Conservation (phyloP, 306 rosid genomes). For the Cucumis cinereus region DNA sequence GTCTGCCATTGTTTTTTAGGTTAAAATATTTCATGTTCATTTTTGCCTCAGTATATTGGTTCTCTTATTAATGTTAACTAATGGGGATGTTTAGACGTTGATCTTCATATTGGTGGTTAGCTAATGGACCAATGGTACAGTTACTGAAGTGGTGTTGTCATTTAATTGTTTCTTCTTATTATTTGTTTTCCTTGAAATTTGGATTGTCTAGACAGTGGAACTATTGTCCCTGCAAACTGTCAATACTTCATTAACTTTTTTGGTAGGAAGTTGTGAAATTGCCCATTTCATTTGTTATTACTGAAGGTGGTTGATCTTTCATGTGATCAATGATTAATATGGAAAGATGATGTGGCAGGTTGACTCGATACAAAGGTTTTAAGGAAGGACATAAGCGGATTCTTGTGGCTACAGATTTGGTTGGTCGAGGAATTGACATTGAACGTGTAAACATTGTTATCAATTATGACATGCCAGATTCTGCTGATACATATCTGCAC, state of each 20-base stretch:
- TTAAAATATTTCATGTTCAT: too few species aligned
- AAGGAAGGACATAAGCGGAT: constrained; percentile 95
- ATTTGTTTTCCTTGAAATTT: neutral
- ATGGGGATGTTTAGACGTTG: neutral
- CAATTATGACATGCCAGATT: constrained; percentile 98
- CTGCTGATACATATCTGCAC: constrained; percentile 94
- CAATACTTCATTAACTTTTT: neutral
- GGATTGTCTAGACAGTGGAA: neutral
- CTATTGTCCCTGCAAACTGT: neutral
- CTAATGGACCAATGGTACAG: neutral
- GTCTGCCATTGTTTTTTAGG: neutral
- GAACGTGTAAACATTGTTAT: constrained; percentile 96
- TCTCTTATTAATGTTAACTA: neutral
- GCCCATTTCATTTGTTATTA: neutral
- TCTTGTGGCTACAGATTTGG: constrained; percentile 97
- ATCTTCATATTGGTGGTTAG: neutral
- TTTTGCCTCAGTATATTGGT: neutral
- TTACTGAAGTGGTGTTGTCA: neutral
- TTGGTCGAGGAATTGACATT: constrained; percentile 94
- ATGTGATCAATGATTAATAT: neutral
- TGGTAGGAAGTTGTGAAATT: neutral
- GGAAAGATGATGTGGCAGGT: constrained; percentile 23
- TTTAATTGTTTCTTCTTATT: neutral
- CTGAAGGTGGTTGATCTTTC: neutral
- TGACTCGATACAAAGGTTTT: constrained; percentile 83